Conservation (phyloP, 768 basidiomycete species). For the Suillus ampliporus region DNA sequence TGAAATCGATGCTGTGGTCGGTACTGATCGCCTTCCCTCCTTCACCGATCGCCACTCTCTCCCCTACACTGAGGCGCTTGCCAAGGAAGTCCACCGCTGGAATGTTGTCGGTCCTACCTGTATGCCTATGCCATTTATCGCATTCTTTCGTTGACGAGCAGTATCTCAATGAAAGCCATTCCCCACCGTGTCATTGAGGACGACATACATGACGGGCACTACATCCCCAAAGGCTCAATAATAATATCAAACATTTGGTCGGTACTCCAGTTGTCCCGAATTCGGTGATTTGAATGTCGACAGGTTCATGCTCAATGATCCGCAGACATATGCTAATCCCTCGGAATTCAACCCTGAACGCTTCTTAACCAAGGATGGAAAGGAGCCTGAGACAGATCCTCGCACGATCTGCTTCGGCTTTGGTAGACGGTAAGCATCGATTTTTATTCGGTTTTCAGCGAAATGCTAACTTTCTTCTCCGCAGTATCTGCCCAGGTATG, state of each 20-base stretch:
- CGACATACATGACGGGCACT: slow-evolving; percentile 65
- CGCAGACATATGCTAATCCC: slow-evolving; percentile 49
- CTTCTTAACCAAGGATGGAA: slow-evolving; percentile 41
- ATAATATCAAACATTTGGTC: slow-evolving; percentile 31
- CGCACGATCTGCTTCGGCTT: slow-evolving; percentile 66
- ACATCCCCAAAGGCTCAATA: slow-evolving; percentile 54
- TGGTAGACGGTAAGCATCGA: slow-evolving; percentile 52
- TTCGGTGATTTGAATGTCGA: not conserved
- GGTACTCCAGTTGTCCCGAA: not conserved
- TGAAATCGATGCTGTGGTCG: slow-evolving; percentile 65
- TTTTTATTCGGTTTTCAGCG: slow-evolving; percentile 14
- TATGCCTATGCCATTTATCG: slow-evolving; percentile 37
- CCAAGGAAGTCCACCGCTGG: slow-evolving; percentile 62
- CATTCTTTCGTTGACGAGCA: slow-evolving; percentile 39
- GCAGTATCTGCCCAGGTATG: slow-evolving; percentile 16
- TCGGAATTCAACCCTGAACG: slow-evolving; percentile 59
- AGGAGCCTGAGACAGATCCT: slow-evolving; percentile 53
- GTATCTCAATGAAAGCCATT: slow-evolving; percentile 15
- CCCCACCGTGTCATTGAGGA: slow-evolving; percentile 62
- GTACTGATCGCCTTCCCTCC: slow-evolving; percentile 62
- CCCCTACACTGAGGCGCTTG: slow-evolving; percentile 65
- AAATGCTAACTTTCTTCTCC: slow-evolving; percentile 10
- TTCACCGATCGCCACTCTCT: slow-evolving; percentile 61
- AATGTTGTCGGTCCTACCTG: slow-evolving; percentile 44
- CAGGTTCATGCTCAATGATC: slow-evolving; percentile 23